Evolutionary conservation across 106 monocot genomes (phyloP), one percentile per base, ranked within the genome.

Genomic region (Allium fistulosum): DNA sequence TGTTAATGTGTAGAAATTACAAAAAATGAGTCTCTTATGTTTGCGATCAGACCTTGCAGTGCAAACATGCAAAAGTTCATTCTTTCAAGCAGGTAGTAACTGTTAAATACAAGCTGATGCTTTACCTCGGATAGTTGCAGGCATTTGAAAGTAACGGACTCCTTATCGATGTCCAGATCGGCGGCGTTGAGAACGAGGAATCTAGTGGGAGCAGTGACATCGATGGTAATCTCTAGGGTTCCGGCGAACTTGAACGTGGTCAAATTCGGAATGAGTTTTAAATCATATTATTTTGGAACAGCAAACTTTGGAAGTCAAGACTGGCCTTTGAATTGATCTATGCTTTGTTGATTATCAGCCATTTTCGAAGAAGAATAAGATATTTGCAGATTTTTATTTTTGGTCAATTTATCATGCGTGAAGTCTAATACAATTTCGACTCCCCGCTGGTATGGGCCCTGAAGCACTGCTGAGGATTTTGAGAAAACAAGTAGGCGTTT

Each of bases 131-230:
- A 68, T 28, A 60, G 61, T 3, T 53, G 26, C 26, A 4, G 68
- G 60, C 2, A 17, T 49, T 48, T 72, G 76, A 88, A 92, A 18
- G 50, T 66, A 26, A 92, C 63, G 45, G 91, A 82, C 6, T 48
- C 72, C 16, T 74, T 63, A 17, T 71, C 78, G 71, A 96, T 28
- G 45, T 65, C 11, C 69, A 96, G 88, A 11, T 96, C 88, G 48
- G 91, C 86, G 60, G 96, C 81, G 28, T 96, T 96, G 77, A 96
- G 92, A 45, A 96, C 92, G 71, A 96, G 68, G 74, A 88, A 96
- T 10, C 82, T 55, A 26, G 96, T 92, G 50, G 60, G 65, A 13
- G 58, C 67, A 69, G 77, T 63, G 69, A 96, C 78, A 67, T 83
- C 82, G 69, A 96, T 37, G 57, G 78, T 16, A 83, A 95, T 72